phyloP scores from a whole-genome alignment of 2,329 filamentous ascomycete species.

The Aureobasidium sp. region DNA sequence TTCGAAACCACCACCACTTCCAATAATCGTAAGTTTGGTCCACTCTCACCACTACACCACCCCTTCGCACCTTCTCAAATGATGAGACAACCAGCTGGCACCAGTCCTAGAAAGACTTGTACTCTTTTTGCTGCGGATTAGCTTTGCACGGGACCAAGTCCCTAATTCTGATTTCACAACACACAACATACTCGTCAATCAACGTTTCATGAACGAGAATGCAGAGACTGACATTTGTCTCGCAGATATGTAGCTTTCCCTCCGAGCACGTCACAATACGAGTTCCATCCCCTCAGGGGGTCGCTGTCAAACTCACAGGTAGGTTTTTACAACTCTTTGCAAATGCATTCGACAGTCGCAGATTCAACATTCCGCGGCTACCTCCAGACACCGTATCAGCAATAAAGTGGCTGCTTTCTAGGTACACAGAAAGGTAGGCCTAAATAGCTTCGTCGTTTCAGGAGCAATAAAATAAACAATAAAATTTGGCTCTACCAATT shows the following conservation, averaged over 20 bases:
- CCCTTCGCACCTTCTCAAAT: not conserved
- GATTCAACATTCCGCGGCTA: slow-evolving; percentile 4
- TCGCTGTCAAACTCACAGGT: not conserved
- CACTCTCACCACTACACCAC: not conserved
- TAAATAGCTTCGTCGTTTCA: not conserved
- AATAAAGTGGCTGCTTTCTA: not conserved
- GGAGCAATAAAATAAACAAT: too few species aligned
- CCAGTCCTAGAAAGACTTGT: slow-evolving; percentile 60
- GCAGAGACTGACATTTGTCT: slow-evolving; percentile 6
- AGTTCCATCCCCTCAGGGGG: too few species aligned
- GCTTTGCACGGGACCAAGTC: slow-evolving; percentile 32
- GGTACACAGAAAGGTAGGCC: not conserved
- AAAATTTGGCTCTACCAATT: too few species aligned
- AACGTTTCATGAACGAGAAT: not conserved
- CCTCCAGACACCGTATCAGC: not conserved
- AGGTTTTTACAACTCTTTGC: not conserved
- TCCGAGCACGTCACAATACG: too few species aligned
- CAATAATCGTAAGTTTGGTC: too few species aligned
- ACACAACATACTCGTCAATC: not conserved
- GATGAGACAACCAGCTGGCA: slow-evolving; percentile 48
- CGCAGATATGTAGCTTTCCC: too few species aligned
- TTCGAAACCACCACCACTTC: too few species aligned
- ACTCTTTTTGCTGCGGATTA: slow-evolving; percentile 56
- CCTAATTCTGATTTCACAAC: slow-evolving; percentile 1
- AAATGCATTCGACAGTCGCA: not conserved